Percentiles rank a stretch among this genome's conserved stretches.
phyloP scores from a whole-genome alignment of 345 rosid species.

The Citrus reticulata region DNA sequence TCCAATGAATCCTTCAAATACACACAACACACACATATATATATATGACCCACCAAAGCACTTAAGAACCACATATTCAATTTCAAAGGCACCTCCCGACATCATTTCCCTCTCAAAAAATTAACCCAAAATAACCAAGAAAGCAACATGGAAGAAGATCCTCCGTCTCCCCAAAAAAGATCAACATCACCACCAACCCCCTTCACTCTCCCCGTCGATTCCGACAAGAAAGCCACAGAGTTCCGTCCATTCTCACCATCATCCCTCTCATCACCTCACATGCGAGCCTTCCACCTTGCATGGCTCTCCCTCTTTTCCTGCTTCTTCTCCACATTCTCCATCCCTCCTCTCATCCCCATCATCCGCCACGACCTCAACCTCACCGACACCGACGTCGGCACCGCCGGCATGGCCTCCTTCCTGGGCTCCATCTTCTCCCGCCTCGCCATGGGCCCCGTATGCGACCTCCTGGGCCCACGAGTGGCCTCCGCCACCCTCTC shows the following conservation, averaged over 20 bases:
- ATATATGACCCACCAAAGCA: no score
- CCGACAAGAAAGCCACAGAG: slow-evolving; percentile 48
- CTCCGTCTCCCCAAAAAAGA: no score
- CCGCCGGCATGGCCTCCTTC: slow-evolving; percentile 73
- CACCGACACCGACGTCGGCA: slow-evolving; percentile 41
- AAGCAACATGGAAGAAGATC: no score
- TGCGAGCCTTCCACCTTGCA: slow-evolving; percentile 75
- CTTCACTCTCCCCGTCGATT: slow-evolving; percentile 43
- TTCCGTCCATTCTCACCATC: slow-evolving; percentile 40
- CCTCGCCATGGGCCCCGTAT: slow-evolving; percentile 78
- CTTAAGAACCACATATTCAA: no score
- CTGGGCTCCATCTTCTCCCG: slow-evolving; percentile 81
- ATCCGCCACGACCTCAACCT: slow-evolving; percentile 61
- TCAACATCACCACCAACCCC: background rate
- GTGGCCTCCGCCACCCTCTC: slow-evolving; percentile 65
- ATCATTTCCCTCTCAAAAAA: no score
- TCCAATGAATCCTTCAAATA: no score
- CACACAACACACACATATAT: no score
- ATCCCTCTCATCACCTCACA: slow-evolving; percentile 59
- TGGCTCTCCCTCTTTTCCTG: slow-evolving; percentile 85
- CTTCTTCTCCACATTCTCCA: slow-evolving; percentile 88
- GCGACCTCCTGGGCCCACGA: slow-evolving; percentile 71
- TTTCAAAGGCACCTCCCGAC: no score
- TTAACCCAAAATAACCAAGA: no score
- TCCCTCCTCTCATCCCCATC: slow-evolving; percentile 75